Base-by-base conservation (phyloP, 2,329 filamentous ascomycete species). In the Tympanopsis confertula region DNA sequence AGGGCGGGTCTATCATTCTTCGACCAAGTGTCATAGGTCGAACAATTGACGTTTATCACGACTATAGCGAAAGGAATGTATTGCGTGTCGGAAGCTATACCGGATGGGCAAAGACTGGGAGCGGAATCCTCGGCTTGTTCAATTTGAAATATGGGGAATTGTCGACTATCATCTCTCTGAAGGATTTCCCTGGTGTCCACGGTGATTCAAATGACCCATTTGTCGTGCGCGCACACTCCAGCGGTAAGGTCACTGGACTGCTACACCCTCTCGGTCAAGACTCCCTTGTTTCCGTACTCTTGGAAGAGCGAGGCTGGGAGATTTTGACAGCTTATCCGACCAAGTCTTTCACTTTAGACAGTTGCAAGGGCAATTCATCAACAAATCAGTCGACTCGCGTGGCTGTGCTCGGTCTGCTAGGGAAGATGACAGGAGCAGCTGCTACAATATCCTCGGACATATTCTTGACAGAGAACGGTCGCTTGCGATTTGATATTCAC, bases 371-470 rank as follows among this genome's bases (percentile, higher is more conserved):
- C 30, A 17, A 61, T 1, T 62, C 60, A n/a, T 54, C 63, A 35
- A 50, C 49, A 2, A 51, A 51, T 33, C 50, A 62, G 26, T 44
- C 54, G 15, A 61, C 80, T 1, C 61, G 60, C 32, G 65, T 88
- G 2, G 78, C 85, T 1, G 78, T 82, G 14, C 57, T 96, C 1
- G 89, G 89, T 1, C 63, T 96, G 2, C 45, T 94, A 3, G 82
- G 74, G 2, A 94, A 95, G 57, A 94, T 96, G 84, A 86, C 86
- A 0, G 89, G 87, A 1, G 77, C 81, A 1, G 87, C 86, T 1
- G 87, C 86, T 0, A 69, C 94, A 5, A 63, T 81, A 1, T 68
- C 65, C 26, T 78, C 65, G n/a, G 66, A 71, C 19, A 69, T 79
- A 33, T 69, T 69, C 22, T 53, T 78, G 32, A 50, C 49, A 3